Base-by-base conservation (phyloP, 352 stramenopile genomes). In the Phytophthora pini region DNA sequence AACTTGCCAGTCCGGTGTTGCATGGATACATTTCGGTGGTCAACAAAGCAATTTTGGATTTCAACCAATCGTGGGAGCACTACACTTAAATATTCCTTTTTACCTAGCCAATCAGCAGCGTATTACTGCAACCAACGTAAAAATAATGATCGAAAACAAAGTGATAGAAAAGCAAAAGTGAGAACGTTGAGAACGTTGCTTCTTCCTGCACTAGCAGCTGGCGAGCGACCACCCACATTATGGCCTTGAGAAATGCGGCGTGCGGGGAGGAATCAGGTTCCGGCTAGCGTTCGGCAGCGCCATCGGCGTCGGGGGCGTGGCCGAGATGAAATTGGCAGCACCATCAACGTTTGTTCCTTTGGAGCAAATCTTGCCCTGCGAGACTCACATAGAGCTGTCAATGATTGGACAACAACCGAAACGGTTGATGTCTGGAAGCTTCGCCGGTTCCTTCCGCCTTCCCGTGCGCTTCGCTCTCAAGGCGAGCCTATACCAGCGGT, bases 21-120 rank as follows among this genome's bases (percentile, higher is more conserved):
- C 31, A 63, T 56, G 56, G 56, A 24, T 63, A 56, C 56, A 41
- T 63, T 56, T 56, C 56, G 56, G 45, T 63, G 36, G 56, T 56
- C 56, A 56, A 38, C 40, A 26, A 12, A 17, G 22, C 24, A 2
- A 46, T 10, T 45, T 17, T 45, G 7, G 13, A 4, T 17, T 26
- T 26, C 32, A 24, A 17, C 32, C 22, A 56, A 62, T 55, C 44
- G 27, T 17, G 3, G 22, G 1, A 11, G 4, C 11, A 11, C 0
- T 36, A 6, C 8, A 50, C 3, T 10, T 22, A 11, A 50, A 50
- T 22, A 27, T 48, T 48, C 36, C 5, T 10, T 17, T 17, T 12
- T 43, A 15, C 5, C 8, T 22, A 15, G 1, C 54, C 54, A 61
- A 61, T 61, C 32, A 38, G 12, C 43, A 31, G 3, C 0, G 6